Percentiles rank a stretch among this genome's conserved stretches.
These are phyloP conservation scores for Aspergillus quadricinctus DNA, from an alignment of 2,329 filamentous ascomycete species.

Conservation along the genomic window DNA sequence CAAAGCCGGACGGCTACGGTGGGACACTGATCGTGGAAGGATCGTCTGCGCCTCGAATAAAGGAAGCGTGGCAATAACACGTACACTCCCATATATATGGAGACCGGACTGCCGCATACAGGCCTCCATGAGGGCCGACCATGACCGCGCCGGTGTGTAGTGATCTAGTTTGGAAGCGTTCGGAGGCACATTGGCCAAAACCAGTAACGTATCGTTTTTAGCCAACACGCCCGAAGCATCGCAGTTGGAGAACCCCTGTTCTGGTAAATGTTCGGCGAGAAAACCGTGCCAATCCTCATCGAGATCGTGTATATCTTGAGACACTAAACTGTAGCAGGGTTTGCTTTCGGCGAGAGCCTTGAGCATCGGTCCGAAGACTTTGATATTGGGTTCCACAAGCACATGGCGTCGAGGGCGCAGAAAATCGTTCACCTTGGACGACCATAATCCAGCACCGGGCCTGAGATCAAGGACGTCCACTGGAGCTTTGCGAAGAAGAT, in stretches of 20 bases:
- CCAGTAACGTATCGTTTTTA: slow-evolving; percentile 68
- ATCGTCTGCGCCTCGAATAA: slow-evolving; percentile 56
- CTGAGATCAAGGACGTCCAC: slow-evolving; percentile 86
- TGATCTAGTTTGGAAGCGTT: slow-evolving; percentile 49
- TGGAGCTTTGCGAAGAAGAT: slow-evolving; percentile 65
- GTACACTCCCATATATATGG: slow-evolving; percentile 72
- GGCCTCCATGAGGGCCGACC: slow-evolving; percentile 49
- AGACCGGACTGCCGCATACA: slow-evolving; percentile 59
- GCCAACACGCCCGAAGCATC: slow-evolving; percentile 41
- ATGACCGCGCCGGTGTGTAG: slow-evolving; percentile 52
- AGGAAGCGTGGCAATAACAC: slow-evolving; percentile 70
- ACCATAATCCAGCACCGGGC: slow-evolving; percentile 76
- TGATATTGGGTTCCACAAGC: slow-evolving; percentile 67
- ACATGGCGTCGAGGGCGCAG: slow-evolving; percentile 78
- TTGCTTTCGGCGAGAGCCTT: slow-evolving; percentile 51
- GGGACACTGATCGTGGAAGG: slow-evolving; percentile 56
- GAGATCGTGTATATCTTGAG: slow-evolving; percentile 54
- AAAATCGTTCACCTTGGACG: slow-evolving; percentile 66
- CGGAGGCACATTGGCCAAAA: slow-evolving; percentile 63
- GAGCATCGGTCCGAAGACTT: slow-evolving; percentile 59
- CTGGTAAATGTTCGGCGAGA: slow-evolving; percentile 41
- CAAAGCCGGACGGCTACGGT: slow-evolving; percentile 55
- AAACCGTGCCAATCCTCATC: slow-evolving; percentile 47
- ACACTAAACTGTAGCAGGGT: slow-evolving; percentile 47
- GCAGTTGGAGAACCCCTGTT: slow-evolving; percentile 47